phyloP scores from a whole-genome alignment of 2,329 filamentous ascomycete species.

The Nothophoma quercina region DNA sequence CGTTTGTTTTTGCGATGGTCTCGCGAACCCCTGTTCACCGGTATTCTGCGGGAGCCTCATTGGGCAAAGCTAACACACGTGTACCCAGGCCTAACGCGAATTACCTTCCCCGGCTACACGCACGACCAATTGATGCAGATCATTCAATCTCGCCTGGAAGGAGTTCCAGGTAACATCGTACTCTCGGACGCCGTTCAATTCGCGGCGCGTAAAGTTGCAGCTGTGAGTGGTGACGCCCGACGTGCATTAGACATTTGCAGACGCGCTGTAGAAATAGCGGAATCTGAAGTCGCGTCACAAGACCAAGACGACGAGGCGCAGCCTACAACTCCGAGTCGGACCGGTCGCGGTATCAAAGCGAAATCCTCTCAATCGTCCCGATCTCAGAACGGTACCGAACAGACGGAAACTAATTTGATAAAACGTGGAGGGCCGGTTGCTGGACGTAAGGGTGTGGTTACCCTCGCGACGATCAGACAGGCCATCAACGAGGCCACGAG shows the following conservation, averaged over 20 bases:
- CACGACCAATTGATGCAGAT: conserved; percentile 98
- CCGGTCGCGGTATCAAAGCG: conserved; percentile 48
- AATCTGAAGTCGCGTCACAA: conserved; percentile 66
- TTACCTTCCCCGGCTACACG: conserved; percentile 96
- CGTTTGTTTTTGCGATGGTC: conserved; percentile 26
- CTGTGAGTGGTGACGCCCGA: conserved; percentile 92
- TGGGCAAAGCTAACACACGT: conserved; percentile 41
- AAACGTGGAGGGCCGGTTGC: conserved; percentile 31
- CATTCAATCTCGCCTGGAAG: conserved; percentile 90
- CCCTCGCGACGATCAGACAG: conserved; percentile 90
- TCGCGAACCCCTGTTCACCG: conserved; percentile 24
- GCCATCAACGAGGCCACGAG: conserved; percentile 96
- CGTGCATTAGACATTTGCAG: conserved; percentile 94
- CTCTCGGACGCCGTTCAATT: conserved; percentile 95
- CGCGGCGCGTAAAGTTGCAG: conserved; percentile 93
- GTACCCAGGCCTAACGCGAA: conserved; percentile 75
- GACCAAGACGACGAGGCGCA: conserved; percentile 45
- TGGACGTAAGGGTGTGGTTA: conserved; percentile 68
- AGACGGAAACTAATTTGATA: conserved; percentile 29
- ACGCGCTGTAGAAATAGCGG: conserved; percentile 92
- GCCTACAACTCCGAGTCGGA: conserved; percentile 71
- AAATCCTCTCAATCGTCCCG: conserved; percentile 28
- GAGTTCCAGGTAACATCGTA: conserved; percentile 87
- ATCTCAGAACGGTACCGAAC: conserved; percentile 30
- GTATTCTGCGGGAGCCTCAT: conserved; percentile 19